These are phyloP conservation scores for Erigeron canadensis DNA, from an alignment of 129 eudicot species.

Conservation along the genomic window DNA sequence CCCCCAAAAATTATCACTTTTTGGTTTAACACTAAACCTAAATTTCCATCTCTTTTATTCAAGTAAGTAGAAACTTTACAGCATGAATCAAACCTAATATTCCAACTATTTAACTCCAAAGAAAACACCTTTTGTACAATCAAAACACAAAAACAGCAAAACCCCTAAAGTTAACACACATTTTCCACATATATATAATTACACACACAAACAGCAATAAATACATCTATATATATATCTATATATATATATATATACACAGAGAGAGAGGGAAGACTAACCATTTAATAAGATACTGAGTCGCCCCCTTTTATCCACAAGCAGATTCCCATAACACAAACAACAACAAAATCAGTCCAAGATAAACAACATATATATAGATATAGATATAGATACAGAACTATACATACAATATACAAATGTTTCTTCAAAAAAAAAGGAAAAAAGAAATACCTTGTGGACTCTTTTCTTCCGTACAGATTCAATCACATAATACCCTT, in stretches of 20 bases:
- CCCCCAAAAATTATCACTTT: neutral
- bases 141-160: neutral
- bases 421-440: neutral
- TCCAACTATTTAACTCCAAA: neutral
- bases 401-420: neutral
- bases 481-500: slow-evolving; percentile 76
- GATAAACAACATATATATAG: slow-evolving; percentile 9
- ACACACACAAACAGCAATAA: neutral
- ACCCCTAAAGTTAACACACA: neutral
- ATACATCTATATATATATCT: neutral
- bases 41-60: neutral
- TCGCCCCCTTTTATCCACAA: slow-evolving; percentile 49
- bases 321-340: slow-evolving; percentile 17
- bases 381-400: neutral
- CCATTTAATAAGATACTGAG: slow-evolving; percentile 76
- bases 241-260: neutral
- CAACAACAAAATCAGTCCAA: slow-evolving; percentile 27
- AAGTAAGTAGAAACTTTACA: neutral
- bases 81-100: neutral
- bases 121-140: neutral
- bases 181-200: neutral
- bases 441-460: slow-evolving; percentile 50
- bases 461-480: slow-evolving; percentile 59
- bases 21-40: neutral
- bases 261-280: too few species aligned